phyloP scores from a whole-genome alignment of 306 rosid genomes.

The Acacia confusa region DNA sequence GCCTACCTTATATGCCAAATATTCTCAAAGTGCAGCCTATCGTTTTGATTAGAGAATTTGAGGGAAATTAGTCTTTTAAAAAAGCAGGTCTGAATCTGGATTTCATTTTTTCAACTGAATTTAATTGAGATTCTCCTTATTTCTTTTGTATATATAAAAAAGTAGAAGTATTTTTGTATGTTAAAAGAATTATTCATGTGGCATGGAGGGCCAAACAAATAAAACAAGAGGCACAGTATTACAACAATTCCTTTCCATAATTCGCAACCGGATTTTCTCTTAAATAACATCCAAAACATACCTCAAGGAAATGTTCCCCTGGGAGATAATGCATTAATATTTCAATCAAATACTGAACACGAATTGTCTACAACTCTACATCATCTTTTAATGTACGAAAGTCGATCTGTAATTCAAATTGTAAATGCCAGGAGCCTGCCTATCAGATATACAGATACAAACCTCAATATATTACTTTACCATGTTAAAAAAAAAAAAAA shows the following conservation, averaged over 20 bases:
- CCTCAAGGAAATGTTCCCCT: not conserved
- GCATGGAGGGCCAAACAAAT: not conserved
- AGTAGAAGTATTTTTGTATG: not conserved
- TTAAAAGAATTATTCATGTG: too few relatives aligned
- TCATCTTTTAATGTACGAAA: not conserved
- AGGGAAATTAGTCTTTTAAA: too few relatives aligned
- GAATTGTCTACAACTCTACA: not conserved
- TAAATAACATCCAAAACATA: slow-evolving; percentile 3
- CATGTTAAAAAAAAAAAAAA: slow-evolving; percentile 19
- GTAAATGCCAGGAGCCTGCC: not conserved
- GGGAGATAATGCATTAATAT: not conserved
- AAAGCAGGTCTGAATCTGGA: too few relatives aligned
- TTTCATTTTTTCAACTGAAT: too few relatives aligned
- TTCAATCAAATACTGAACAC: not conserved
- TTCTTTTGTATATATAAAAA: too few relatives aligned
- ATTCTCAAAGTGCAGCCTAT: too few relatives aligned
- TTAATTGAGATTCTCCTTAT: too few relatives aligned
- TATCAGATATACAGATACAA: slow-evolving; percentile 26
- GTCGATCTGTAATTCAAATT: slow-evolving; percentile 24
- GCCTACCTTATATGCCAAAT: too few relatives aligned
- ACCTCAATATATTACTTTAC: slow-evolving; percentile 34
- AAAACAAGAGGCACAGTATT: not conserved
- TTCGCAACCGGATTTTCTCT: not conserved
- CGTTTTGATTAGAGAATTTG: too few relatives aligned
- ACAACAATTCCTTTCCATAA: not conserved